A percentile compares a stretch with the other conserved stretches of the same genome.
Conservation (phyloP, 176 grass and related monocot species). For the Raddia guianensis region DNA sequence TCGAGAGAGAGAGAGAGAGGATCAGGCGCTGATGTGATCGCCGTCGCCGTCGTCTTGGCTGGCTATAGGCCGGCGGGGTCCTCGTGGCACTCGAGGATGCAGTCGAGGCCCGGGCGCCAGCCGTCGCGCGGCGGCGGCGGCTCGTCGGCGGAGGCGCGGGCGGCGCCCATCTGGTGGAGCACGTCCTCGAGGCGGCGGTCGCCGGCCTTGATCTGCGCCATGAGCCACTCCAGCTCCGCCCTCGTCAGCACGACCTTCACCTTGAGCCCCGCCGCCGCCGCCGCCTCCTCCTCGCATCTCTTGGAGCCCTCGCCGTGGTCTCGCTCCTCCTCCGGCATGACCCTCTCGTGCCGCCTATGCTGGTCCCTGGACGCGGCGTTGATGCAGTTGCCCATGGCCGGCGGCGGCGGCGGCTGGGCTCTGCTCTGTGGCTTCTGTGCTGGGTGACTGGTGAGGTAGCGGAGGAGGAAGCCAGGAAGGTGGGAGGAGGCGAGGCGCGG, state of each 20-base stretch:
- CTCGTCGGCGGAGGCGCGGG: not conserved
- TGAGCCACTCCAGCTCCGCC: conserved; percentile 75
- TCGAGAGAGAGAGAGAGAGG: too few species aligned
- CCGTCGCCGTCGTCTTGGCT: too few species aligned
- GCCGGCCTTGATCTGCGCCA: conserved; percentile 73
- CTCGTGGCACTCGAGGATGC: conserved; percentile 57
- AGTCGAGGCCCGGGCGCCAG: conserved; percentile 53
- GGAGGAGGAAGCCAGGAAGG: too few species aligned
- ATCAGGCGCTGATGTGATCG: not conserved
- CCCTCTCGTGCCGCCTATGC: conserved; percentile 8
- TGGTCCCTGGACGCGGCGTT: conserved; percentile 17
- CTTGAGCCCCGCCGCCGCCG: conserved; percentile 45
- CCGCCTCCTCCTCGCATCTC: conserved; percentile 19
- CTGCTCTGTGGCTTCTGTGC: not conserved
- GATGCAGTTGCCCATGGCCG: conserved; percentile 60
- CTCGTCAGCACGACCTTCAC: conserved; percentile 74
- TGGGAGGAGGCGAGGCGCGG: too few species aligned
- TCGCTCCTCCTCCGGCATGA: conserved; percentile 14
- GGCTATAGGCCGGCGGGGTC: not conserved
- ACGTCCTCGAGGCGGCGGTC: conserved; percentile 69
- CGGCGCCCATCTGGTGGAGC: conserved; percentile 49
- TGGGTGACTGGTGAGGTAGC: too few species aligned
- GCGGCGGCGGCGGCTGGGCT: not conserved
- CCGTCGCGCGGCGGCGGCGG: not conserved
- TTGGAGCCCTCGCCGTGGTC: not conserved